Base-by-base conservation (phyloP, 2,329 filamentous ascomycete genomes). In the Penicillium occitanis region DNA sequence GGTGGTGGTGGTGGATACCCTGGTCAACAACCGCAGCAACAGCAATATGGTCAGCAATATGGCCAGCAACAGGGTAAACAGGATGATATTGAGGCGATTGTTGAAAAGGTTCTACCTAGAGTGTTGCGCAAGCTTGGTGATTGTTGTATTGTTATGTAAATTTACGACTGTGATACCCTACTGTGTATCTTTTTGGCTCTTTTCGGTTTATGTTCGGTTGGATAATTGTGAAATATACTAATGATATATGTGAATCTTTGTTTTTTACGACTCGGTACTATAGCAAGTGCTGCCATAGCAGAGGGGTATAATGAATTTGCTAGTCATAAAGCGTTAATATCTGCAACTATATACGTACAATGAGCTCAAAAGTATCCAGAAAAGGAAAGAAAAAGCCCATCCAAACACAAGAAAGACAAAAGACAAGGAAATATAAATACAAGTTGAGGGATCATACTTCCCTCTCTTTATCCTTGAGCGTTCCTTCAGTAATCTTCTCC, bases 121-220 rank as follows among this genome's bases (percentile, higher is more conserved):
- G 73, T 91, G 42, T 73, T 91, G 69, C 84, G 83, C 73, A 88
- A 88, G 79, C 75, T 92, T 75, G 88, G 87, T 77, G 81, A 80
- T 66, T 93, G 90, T 79, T 93, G 91, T 81, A 81, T 87, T 46
- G 86, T 94, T 72, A 93, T 93, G 91, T 94, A 81, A 81, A 61
- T 30, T 46, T 46, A 30, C 22, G 40, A 25, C 25, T 28, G 30
- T 35, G 11, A 44, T 61, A 53, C 14, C 48, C 28, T 8, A 11
- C 33, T n/a, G 46, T 22, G 35, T 30, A 13, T 64, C 28, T 46
- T 37, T 19, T 17, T 22, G 37, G 30, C 25, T 28, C 19, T 6
- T 28, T 50, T 30, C 30, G 35, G 17, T 6, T 30, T 46, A 1
- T 53, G 25, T 55, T 53, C 2, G 19, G 35, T n/a, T 28, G 57